Conservation (phyloP, 1,139 yeast species). For the Yarrowia galli region DNA sequence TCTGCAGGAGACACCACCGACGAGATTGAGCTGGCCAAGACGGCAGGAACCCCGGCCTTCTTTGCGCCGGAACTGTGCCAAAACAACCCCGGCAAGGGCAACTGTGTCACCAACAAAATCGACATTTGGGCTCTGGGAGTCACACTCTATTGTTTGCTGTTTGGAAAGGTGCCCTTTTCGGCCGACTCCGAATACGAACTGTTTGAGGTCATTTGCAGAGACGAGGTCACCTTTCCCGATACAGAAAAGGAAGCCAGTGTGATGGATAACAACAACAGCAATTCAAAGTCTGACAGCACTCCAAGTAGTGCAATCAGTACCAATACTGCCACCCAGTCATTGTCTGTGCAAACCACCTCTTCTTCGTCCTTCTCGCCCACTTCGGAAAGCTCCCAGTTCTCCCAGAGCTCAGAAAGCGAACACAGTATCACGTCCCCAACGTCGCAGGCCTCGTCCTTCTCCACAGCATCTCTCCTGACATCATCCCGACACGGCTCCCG, state of each 20-base stretch:
- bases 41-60: slow-evolving; percentile 92
- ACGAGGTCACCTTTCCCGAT: slow-evolving; percentile 66
- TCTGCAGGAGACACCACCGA: slow-evolving; percentile 58
- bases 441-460: slow-evolving; percentile 26
- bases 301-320: not conserved
- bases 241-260: not conserved
- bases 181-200: slow-evolving; percentile 89
- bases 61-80: slow-evolving; percentile 78
- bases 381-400: slow-evolving; percentile 8
- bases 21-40: slow-evolving; percentile 84
- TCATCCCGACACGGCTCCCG: slow-evolving; percentile 10
- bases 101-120: slow-evolving; percentile 59
- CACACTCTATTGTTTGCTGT: slow-evolving; percentile 84
- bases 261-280: too few relatives aligned
- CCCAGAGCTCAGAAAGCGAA: slow-evolving; percentile 24
- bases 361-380: not conserved
- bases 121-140: slow-evolving; percentile 98
- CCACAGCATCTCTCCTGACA: slow-evolving; percentile 13
- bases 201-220: slow-evolving; percentile 79
- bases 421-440: slow-evolving; percentile 24
- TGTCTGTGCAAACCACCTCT: slow-evolving; percentile 2
- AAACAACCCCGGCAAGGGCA: slow-evolving; percentile 28
- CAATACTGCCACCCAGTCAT: not conserved
- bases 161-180: slow-evolving; percentile 88
- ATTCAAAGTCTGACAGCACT: slow-evolving; percentile 42